Percentiles rank a stretch among this genome's conserved stretches.
These are phyloP conservation scores for Neoboletus magnificus DNA, from an alignment of 768 basidiomycete genomes.

Conservation along the genomic window DNA sequence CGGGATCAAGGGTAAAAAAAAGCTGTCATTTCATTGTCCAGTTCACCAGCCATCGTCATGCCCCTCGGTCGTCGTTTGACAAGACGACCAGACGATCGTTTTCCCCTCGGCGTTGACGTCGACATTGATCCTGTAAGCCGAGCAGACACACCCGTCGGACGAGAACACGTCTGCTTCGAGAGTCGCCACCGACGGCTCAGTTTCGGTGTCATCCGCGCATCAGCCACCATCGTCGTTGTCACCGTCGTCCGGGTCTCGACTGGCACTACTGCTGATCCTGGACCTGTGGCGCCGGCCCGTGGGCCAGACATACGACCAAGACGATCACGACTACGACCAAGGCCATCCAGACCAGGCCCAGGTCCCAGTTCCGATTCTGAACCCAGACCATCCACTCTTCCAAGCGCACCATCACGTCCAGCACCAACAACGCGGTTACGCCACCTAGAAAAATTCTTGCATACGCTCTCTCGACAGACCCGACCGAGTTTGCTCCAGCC, in stretches of 20 bases:
- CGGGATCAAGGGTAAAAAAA: background rate
- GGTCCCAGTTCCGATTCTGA: background rate
- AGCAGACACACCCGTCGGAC: constrained; percentile 1
- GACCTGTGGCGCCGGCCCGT: constrained; percentile 15
- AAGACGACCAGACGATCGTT: constrained; percentile 1
- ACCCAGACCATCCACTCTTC: background rate
- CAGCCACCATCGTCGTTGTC: background rate
- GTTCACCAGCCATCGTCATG: background rate
- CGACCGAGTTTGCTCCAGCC: constrained; percentile 1
- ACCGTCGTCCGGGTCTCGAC: background rate
- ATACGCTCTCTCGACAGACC: constrained; percentile 2
- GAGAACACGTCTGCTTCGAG: background rate
- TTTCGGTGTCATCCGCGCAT: background rate
- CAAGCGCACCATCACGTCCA: background rate
- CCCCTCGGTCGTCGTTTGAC: constrained; percentile 9
- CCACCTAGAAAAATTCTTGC: constrained; percentile 9
- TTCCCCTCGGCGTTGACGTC: constrained; percentile 1
- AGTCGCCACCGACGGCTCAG: background rate
- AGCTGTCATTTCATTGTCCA: background rate
- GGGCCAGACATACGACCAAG: constrained; percentile 5
- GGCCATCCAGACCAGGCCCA: background rate
- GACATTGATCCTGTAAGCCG: background rate
- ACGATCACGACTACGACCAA: background rate
- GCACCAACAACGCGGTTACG: constrained; percentile 3
- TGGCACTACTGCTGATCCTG: background rate